Percentiles rank a stretch among this genome's conserved stretches.
These are phyloP conservation scores for Vitis labrusca DNA, from an alignment of 164 flowering plant genomes.

Conservation along the genomic window DNA sequence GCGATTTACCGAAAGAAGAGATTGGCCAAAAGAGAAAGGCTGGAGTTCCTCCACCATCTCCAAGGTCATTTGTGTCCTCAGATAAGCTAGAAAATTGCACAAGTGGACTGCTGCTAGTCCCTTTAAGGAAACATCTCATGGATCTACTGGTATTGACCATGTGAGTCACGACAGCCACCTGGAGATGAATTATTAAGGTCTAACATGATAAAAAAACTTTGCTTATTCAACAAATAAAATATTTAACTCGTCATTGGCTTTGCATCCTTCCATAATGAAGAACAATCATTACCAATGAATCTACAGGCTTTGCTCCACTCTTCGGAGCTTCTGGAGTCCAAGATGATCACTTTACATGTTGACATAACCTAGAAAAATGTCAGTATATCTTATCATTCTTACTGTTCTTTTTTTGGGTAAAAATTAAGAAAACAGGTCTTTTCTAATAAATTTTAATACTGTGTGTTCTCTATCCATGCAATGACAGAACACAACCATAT, in stretches of 20 bases:
- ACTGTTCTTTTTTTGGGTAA: not conserved
- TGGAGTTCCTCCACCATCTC: conserved; percentile 76
- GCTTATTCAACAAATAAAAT: not conserved
- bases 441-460: not conserved
- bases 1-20: conserved; percentile 53
- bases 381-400: too few relatives aligned
- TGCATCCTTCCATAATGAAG: not conserved
- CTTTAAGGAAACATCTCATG: conserved; percentile 63
- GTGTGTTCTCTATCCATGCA: not conserved
- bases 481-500: too few relatives aligned
- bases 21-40: conserved; percentile 58
- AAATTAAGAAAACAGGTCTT: not conserved
- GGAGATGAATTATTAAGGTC: conserved; percentile 10
- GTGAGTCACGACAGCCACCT: conserved; percentile 52
- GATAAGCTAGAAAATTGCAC: conserved; percentile 50
- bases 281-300: not conserved
- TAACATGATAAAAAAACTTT: not conserved
- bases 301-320: not conserved
- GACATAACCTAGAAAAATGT: not conserved
- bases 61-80: conserved; percentile 48
- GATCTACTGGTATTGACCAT: conserved; percentile 54
- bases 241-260: not conserved
- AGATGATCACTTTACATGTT: not conserved
- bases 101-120: conserved; percentile 45
- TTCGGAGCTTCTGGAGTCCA: not conserved